Evolutionary conservation across 1,139 yeast species (phyloP).

Genomic region (Diutina sp.): DNA sequence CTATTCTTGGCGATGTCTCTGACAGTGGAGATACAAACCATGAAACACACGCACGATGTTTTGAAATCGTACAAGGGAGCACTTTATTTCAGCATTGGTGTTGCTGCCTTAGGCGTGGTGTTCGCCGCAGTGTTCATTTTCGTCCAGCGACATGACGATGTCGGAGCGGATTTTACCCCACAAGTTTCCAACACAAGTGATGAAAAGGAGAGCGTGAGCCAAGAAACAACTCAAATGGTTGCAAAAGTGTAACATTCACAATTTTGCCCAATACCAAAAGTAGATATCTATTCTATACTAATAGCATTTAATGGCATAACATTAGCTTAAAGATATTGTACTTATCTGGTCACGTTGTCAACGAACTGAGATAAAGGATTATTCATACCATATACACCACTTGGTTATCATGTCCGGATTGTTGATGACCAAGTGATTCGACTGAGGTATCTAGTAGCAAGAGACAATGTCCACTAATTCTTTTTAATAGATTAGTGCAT

Average conservation of each 20-base stretch:
- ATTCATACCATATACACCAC: too few relatives aligned
- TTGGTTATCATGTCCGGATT: too few relatives aligned
- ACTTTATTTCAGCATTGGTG: slow-evolving; percentile 26
- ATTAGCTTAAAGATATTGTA: too few relatives aligned
- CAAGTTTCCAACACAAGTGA: neutral
- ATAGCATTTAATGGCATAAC: neutral
- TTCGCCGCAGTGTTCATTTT: slow-evolving; percentile 17
- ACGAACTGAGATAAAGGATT: too few relatives aligned
- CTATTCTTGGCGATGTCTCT: slow-evolving; percentile 56
- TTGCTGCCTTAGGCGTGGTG: slow-evolving; percentile 22
- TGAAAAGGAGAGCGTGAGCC: neutral
- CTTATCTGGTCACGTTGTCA: too few relatives aligned
- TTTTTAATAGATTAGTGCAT: too few relatives aligned
- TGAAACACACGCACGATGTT: slow-evolving; percentile 7
- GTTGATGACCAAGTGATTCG: too few relatives aligned
- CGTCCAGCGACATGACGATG: slow-evolving; percentile 9
- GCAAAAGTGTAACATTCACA: neutral
- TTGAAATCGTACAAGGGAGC: slow-evolving; percentile 32
- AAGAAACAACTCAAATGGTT: neutral
- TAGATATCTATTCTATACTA: neutral
- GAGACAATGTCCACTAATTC: too few relatives aligned
- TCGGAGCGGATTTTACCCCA: neutral
- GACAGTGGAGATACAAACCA: slow-evolving; percentile 33
- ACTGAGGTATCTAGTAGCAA: too few relatives aligned
- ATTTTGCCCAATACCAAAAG: neutral